phyloP scores from a whole-genome alignment of 495 filamentous ascomycete genomes.

The Aspergillus taichungensis region DNA sequence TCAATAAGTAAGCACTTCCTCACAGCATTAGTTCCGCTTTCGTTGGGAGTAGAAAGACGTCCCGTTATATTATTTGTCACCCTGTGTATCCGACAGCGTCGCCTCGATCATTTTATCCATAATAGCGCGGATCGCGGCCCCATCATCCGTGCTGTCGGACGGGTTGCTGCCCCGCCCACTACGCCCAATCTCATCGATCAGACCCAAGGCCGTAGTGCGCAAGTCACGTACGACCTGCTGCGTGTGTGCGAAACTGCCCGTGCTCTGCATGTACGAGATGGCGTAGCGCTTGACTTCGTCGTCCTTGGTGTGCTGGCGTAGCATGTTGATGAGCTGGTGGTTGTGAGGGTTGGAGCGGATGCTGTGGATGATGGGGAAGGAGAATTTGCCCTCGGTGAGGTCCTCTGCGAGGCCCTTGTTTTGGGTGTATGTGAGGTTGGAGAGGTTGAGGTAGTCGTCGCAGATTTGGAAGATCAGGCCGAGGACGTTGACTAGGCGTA shows the following conservation, averaged over 20 bases:
- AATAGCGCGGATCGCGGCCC: constrained; percentile 33
- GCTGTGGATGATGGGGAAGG: constrained; percentile 91
- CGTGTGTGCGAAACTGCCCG: constrained; percentile 83
- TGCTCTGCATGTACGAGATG: constrained; percentile 82
- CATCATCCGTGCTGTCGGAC: constrained; percentile 24
- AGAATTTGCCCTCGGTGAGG: constrained; percentile 96
- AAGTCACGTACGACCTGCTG: constrained; percentile 59
- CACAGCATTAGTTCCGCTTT: too few relatives aligned
- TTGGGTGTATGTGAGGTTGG: constrained; percentile 56
- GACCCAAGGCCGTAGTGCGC: constrained; percentile 51
- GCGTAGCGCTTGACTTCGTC: constrained; percentile 88
- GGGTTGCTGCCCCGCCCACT: constrained; percentile 30
- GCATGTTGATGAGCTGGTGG: constrained; percentile 78
- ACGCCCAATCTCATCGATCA: constrained; percentile 60
- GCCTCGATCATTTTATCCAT: constrained; percentile 38
- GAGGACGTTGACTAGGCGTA: constrained; percentile 80
- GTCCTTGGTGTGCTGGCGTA: constrained; percentile 80
- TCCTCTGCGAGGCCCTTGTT: constrained; percentile 97
- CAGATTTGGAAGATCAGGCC: constrained; percentile 94
- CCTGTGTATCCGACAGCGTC: constrained; percentile 23
- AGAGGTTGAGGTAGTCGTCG: constrained; percentile 93
- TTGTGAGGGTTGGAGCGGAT: constrained; percentile 75
- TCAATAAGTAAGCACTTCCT: too few relatives aligned
- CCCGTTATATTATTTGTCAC: constrained; percentile 3
- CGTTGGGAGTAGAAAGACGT: background rate